Percentiles rank a stretch among this genome's conserved stretches.
phyloP scores from a whole-genome alignment of 2,329 filamentous ascomycete species.

The Cladosporium austrohemisphaericum region DNA sequence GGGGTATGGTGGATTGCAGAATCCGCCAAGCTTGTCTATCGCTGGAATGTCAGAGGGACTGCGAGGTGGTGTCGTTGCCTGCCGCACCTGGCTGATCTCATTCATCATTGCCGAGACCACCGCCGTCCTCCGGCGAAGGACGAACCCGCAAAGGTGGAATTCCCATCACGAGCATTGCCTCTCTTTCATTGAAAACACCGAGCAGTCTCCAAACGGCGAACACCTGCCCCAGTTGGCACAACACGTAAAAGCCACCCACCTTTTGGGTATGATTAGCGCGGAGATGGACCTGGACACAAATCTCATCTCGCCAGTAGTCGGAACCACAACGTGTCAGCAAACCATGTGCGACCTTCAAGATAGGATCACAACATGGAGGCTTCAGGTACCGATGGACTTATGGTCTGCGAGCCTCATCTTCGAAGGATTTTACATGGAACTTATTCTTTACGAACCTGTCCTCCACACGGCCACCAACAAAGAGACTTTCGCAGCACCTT shows the following conservation, averaged over 20 bases:
- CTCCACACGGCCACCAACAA: constrained; percentile 31
- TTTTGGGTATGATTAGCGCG: constrained; percentile 24
- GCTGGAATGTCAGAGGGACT: not conserved
- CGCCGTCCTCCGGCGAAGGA: constrained; percentile 17
- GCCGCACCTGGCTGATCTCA: constrained; percentile 22
- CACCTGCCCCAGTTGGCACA: constrained; percentile 22
- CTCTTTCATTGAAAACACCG: constrained; percentile 20
- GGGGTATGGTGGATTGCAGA: constrained; percentile 54
- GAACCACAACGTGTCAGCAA: constrained; percentile 19
- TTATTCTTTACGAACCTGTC: constrained; percentile 29
- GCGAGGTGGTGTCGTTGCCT: constrained; percentile 8
- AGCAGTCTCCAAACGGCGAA: not conserved
- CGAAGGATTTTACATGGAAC: constrained; percentile 26
- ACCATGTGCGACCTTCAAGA: constrained; percentile 23
- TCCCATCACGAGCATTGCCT: constrained; percentile 24
- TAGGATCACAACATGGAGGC: constrained; percentile 25
- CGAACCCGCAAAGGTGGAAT: constrained; percentile 22
- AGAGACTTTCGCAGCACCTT: constrained; percentile 29
- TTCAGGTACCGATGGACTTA: constrained; percentile 21
- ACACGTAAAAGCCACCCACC: constrained; percentile 23
- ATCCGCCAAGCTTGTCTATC: constrained; percentile 2
- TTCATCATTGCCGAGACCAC: constrained; percentile 19
- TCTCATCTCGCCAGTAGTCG: constrained; percentile 18
- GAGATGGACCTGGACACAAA: constrained; percentile 21
- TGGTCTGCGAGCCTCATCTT: constrained; percentile 20